Base-by-base conservation (phyloP, 1,284 basidiomycete species). In the Rhodotorula sp. region DNA sequence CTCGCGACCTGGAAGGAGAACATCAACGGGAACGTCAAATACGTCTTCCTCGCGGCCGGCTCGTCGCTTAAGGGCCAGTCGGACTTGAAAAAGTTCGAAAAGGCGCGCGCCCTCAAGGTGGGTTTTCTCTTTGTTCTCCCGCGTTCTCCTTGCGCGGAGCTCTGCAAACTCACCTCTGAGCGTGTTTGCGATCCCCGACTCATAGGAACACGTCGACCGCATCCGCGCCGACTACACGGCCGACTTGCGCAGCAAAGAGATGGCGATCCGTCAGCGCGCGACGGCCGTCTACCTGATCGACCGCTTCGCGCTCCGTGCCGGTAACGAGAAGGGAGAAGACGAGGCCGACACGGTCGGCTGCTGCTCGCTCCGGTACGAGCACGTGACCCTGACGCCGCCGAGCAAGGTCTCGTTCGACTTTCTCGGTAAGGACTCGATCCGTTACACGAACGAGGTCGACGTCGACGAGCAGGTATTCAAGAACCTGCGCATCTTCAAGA, bases 281-380 rank as follows among this genome's bases (percentile, higher is more conserved):
- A 97, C 94, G 0, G 91, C 94, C 18, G 91, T 97, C 88, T 98
- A 98, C 83, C 93, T 98, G 83, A 97, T 98, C 79, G 94, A 98
- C 83, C 87, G 88, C 78, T 87, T 97, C 43, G 95, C 94, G 34
- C 89, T 98, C 80, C 91, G 94, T 86, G 94, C 93, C 61, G 94
- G 94, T 79, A 97, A 97, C 83, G 95, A 98, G 83, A 98, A 98
- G 83, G 94, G 93, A 60, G 95, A 97, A 79, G 94, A 98, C 76
- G 94, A 97, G 82, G 94, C 94, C 1, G 94, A 98, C 81, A 98
- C 94, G 0, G 93, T 97, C 69, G 94, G 94, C 81, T 97, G 95
- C 83, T 98, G 94, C 82, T 97, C 94, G 21, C 83, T 98, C 64
- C 91, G 93, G 34, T 94, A 90, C 81, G 93, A 97, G 81, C 94